Conservation (phyloP, 1,284 basidiomycete genomes). For the Apiotrichum laibachii region DNA sequence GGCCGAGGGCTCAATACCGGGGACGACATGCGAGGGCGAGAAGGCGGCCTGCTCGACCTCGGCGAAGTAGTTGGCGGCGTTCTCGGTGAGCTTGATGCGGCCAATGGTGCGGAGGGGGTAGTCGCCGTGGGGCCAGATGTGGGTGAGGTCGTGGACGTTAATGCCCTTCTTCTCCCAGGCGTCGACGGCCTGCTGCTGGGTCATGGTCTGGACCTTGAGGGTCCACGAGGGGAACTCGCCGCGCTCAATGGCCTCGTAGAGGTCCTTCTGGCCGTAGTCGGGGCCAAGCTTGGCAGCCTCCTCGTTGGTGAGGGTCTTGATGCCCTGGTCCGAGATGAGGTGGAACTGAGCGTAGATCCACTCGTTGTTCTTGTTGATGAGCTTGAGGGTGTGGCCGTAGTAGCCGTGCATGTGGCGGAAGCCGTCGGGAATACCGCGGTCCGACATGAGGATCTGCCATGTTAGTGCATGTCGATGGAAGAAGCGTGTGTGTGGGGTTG, state of each 20-base stretch:
- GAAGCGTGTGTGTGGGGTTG: too few species aligned
- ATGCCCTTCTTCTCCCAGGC: constrained; percentile 59
- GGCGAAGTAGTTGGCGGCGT: constrained; percentile 58
- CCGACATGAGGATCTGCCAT: constrained; percentile 10
- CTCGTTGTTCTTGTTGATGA: constrained; percentile 76
- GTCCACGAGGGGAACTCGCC: constrained; percentile 56
- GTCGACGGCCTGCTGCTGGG: constrained; percentile 78
- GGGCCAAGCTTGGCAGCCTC: constrained; percentile 59
- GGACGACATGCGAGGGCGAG: constrained; percentile 73
- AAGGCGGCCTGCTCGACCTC: constrained; percentile 72
- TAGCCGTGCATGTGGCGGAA: constrained; percentile 83
- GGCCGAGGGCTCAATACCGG: constrained; percentile 80
- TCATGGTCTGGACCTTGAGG: constrained; percentile 71
- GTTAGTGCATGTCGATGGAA: too few species aligned
- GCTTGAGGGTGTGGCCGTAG: constrained; percentile 87
- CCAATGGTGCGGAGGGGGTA: constrained; percentile 84
- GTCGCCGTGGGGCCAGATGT: constrained; percentile 78
- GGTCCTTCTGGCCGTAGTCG: constrained; percentile 71
- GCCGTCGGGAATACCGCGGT: constrained; percentile 71
- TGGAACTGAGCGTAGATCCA: constrained; percentile 85
- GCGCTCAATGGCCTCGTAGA: constrained; percentile 73
- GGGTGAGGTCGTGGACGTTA: constrained; percentile 75
- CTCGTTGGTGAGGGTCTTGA: constrained; percentile 56
- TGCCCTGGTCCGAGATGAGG: constrained; percentile 68
- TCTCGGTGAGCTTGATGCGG: constrained; percentile 81